Conservation (phyloP, 805 yeast genomes). For the Hanseniaspora opuntiae region DNA sequence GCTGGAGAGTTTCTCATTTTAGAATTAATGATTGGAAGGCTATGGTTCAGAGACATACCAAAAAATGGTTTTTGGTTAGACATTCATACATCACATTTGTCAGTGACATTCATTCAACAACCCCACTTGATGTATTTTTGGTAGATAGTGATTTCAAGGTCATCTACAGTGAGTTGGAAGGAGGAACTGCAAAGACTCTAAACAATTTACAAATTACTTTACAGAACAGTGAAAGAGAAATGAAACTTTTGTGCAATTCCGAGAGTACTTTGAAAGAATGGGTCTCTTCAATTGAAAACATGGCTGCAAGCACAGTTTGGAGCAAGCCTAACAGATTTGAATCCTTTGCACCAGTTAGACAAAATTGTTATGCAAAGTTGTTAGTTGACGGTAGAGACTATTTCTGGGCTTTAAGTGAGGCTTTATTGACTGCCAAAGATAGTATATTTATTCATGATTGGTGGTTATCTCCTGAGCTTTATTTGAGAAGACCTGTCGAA, state of each 20-base stretch:
- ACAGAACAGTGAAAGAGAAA: constrained; percentile 64
- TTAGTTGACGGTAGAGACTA: constrained; percentile 93
- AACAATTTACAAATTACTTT: constrained; percentile 44
- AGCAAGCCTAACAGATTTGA: constrained; percentile 59
- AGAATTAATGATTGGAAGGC: constrained; percentile 63
- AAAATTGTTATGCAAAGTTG: constrained; percentile 84
- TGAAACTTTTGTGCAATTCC: constrained; percentile 58
- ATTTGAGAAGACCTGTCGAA: constrained; percentile 83
- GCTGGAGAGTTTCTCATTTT: constrained; percentile 91
- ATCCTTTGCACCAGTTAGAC: constrained; percentile 85
- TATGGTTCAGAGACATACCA: constrained; percentile 81
- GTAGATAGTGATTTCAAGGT: constrained; percentile 61
- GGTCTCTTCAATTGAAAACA: constrained; percentile 57
- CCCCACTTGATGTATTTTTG: constrained; percentile 79
- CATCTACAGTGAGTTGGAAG: constrained; percentile 1
- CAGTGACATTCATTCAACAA: constrained; percentile 71
- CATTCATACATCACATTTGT: constrained; percentile 76
- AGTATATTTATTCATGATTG: constrained; percentile 91
- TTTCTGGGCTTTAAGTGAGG: constrained; percentile 90
- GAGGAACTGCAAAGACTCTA: constrained; percentile 20
- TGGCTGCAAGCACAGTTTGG: constrained; percentile 64
- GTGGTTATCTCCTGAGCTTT: constrained; percentile 95
- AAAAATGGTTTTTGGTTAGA: constrained; percentile 83
- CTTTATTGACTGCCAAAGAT: constrained; percentile 84
- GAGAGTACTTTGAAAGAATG: constrained; percentile 54